Conservation (phyloP, 2,329 filamentous ascomycete genomes). For the Venturia oleaginea region DNA sequence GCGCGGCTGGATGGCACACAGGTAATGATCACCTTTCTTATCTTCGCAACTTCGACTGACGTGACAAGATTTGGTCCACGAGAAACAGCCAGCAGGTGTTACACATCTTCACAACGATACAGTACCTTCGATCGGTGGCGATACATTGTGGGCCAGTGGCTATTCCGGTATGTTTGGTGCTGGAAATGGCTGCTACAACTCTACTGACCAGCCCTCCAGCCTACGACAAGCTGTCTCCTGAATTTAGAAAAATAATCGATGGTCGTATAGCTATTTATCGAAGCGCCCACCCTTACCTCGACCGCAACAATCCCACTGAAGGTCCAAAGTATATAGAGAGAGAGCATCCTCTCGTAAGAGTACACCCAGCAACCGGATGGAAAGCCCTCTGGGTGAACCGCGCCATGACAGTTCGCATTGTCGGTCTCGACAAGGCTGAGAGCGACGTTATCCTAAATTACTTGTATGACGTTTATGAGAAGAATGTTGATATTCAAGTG, state of each 20-base stretch:
- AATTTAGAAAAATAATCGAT: slow-evolving; percentile 62
- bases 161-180: slow-evolving; percentile 37
- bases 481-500: slow-evolving; percentile 62
- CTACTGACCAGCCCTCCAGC: slow-evolving; percentile 29
- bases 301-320: slow-evolving; percentile 49
- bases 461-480: slow-evolving; percentile 59
- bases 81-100: slow-evolving; percentile 58
- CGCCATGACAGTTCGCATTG: slow-evolving; percentile 57
- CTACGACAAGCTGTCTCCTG: slow-evolving; percentile 64
- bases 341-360: slow-evolving; percentile 57
- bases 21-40: neutral
- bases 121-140: slow-evolving; percentile 54
- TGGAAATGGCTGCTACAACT: neutral
- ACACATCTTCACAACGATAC: slow-evolving; percentile 64
- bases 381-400: slow-evolving; percentile 66
- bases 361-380: slow-evolving; percentile 66
- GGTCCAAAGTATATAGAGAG: slow-evolving; percentile 61
- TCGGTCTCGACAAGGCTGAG: slow-evolving; percentile 59
- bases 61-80: slow-evolving; percentile 53
- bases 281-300: slow-evolving; percentile 58
- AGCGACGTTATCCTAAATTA: slow-evolving; percentile 60
- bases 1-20: slow-evolving; percentile 60
- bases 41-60: neutral
- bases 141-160: slow-evolving; percentile 64
- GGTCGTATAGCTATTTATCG: slow-evolving; percentile 55